These are phyloP conservation scores for Alternaria atra DNA, from an alignment of 2,329 filamentous ascomycete species.

Conservation along the genomic window DNA sequence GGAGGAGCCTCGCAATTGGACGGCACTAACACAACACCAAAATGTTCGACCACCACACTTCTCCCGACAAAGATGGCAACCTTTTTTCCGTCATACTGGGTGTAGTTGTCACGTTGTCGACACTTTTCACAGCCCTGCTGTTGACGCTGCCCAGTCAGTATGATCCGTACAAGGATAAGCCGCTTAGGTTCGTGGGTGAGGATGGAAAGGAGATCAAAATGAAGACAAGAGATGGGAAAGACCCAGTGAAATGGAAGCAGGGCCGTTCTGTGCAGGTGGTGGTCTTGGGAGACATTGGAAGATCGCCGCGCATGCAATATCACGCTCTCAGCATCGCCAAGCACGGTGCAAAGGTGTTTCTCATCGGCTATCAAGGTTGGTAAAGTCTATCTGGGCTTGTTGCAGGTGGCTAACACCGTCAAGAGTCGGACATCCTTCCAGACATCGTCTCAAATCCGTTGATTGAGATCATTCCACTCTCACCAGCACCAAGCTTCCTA, in stretches of 20 bases:
- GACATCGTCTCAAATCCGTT: constrained; percentile 74
- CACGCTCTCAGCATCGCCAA: constrained; percentile 92
- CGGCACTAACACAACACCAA: constrained; percentile 19
- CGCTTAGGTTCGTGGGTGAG: constrained; percentile 33
- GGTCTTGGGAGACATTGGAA: constrained; percentile 92
- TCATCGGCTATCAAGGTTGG: constrained; percentile 86
- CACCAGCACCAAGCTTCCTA: constrained; percentile 71
- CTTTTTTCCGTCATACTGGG: constrained; percentile 52
- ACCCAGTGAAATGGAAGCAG: constrained; percentile 34
- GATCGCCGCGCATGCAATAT: constrained; percentile 98
- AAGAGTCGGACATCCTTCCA: constrained; percentile 83
- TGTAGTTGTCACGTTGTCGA: constrained; percentile 55
- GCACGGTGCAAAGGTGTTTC: constrained; percentile 79
- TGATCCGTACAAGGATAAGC: constrained; percentile 50
- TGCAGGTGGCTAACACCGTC: not conserved
- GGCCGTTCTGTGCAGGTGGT: constrained; percentile 77
- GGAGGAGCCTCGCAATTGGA: constrained; percentile 23
- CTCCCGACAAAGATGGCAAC: constrained; percentile 31
- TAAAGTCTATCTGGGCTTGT: not conserved
- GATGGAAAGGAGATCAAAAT: constrained; percentile 33
- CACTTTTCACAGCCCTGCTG: constrained; percentile 60
- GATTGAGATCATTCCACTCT: constrained; percentile 76
- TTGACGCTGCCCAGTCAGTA: constrained; percentile 64
- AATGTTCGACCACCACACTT: constrained; percentile 47
- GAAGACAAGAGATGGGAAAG: constrained; percentile 32